phyloP scores from a whole-genome alignment of 345 rosid species.

The Salix udensis region DNA sequence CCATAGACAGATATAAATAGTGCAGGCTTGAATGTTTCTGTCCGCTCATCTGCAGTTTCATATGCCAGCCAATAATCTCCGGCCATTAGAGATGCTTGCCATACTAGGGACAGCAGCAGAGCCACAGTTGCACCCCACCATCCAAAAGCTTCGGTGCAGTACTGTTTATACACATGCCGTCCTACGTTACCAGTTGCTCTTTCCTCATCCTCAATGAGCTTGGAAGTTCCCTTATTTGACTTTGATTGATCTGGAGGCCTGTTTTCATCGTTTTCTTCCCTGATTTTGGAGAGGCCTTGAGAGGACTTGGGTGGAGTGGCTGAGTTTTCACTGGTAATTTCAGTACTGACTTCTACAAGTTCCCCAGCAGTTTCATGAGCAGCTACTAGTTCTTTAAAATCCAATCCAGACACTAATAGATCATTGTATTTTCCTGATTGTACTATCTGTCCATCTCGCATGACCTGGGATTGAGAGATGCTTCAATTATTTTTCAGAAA shows the following conservation, averaged over 20 bases:
- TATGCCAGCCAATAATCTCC: constrained; percentile 92
- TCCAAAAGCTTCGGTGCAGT: constrained; percentile 81
- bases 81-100: constrained; percentile 83
- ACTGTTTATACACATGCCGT: constrained; percentile 61
- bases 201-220: constrained; percentile 84
- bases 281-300: constrained; percentile 26
- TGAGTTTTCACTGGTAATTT: constrained; percentile 28
- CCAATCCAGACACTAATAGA: constrained; percentile 53
- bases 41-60: constrained; percentile 60
- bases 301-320: constrained; percentile 37
- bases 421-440: constrained; percentile 77
- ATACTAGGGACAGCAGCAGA: constrained; percentile 52
- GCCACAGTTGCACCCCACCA: constrained; percentile 77
- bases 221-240: constrained; percentile 50
- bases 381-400: constrained; percentile 73
- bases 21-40: constrained; percentile 47
- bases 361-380: constrained; percentile 87
- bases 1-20: constrained; percentile 60
- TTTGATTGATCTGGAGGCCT: constrained; percentile 39
- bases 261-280: constrained; percentile 50
- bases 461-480: constrained; percentile 48
- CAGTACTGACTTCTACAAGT: constrained; percentile 57
- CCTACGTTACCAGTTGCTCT: constrained; percentile 79
- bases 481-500: background rate
- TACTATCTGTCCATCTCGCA: constrained; percentile 83